phyloP scores from a whole-genome alignment of 257 asterid species.

The Solanum phureja region DNA sequence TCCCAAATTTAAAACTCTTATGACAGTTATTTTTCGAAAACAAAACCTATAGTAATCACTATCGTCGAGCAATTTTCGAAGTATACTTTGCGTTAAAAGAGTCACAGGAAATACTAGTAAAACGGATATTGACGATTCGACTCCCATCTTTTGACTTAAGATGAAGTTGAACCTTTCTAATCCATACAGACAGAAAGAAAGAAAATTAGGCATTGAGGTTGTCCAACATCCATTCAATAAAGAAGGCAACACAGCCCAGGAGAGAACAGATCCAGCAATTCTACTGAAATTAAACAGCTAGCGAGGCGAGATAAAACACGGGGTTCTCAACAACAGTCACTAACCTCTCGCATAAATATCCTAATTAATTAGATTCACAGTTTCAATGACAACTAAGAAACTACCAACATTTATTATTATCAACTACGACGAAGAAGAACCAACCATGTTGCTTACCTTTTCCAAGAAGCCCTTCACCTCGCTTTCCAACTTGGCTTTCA shows the following conservation, averaged over 20 bases:
- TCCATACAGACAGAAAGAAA: neutral
- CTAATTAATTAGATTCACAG: neutral
- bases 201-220: neutral
- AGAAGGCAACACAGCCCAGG: neutral
- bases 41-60: neutral
- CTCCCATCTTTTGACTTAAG: neutral
- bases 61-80: neutral
- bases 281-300: neutral
- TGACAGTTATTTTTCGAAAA: neutral
- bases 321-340: neutral
- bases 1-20: neutral
- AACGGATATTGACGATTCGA: neutral
- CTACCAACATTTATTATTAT: neutral
- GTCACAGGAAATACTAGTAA: neutral
- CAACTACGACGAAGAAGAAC: conserved; percentile 31
- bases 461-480: conserved; percentile 51
- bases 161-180: neutral
- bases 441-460: conserved; percentile 37
- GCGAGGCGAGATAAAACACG: neutral
- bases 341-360: neutral
- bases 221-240: neutral
- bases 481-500: conserved; percentile 53
- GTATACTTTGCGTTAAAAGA: neutral
- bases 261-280: neutral
- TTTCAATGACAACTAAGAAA: neutral